These are phyloP conservation scores for Schizosaccharomyces cryophilus DNA, from an alignment of 805 yeast species.

Conservation along the genomic window DNA sequence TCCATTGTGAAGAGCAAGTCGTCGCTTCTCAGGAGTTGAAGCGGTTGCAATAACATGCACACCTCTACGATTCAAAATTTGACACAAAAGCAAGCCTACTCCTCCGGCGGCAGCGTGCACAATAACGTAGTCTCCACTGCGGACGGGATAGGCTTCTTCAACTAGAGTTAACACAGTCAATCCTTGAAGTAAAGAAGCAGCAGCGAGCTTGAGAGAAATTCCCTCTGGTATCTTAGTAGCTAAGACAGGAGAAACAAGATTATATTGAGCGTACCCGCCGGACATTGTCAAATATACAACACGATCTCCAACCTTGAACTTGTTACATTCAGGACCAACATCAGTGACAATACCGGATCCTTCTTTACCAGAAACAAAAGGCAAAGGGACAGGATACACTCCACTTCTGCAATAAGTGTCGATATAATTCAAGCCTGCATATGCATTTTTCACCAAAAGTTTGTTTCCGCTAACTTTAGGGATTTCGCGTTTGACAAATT, in stretches of 20 bases:
- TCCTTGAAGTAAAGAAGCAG: slow-evolving; percentile 43
- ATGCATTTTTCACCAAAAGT: slow-evolving; percentile 45
- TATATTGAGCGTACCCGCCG: slow-evolving; percentile 50
- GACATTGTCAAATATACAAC: slow-evolving; percentile 29
- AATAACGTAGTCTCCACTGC: slow-evolving; percentile 45
- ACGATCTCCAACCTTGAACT: slow-evolving; percentile 39
- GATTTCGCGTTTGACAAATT: slow-evolving; percentile 24
- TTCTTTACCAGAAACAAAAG: slow-evolving; percentile 44
- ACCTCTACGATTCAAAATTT: slow-evolving; percentile 36
- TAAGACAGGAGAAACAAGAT: slow-evolving; percentile 11
- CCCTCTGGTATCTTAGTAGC: slow-evolving; percentile 27
- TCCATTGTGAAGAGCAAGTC: slow-evolving; percentile 41
- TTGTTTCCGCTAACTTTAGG: slow-evolving; percentile 34
- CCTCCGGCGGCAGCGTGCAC: slow-evolving; percentile 95
- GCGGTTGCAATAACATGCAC: slow-evolving; percentile 72
- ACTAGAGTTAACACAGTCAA: slow-evolving; percentile 56
- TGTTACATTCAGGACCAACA: slow-evolving; percentile 31
- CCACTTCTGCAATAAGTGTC: slow-evolving; percentile 5
- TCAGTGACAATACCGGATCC: slow-evolving; percentile 36
- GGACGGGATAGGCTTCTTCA: slow-evolving; percentile 37
- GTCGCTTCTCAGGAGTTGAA: slow-evolving; percentile 48
- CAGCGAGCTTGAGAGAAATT: slow-evolving; percentile 25
- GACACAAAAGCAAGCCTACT: slow-evolving; percentile 50
- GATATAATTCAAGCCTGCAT: slow-evolving; percentile 60
- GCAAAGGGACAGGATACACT: slow-evolving; percentile 22